Base-by-base conservation (phyloP, 345 rosid genomes). In the Pistacia integerrima region DNA sequence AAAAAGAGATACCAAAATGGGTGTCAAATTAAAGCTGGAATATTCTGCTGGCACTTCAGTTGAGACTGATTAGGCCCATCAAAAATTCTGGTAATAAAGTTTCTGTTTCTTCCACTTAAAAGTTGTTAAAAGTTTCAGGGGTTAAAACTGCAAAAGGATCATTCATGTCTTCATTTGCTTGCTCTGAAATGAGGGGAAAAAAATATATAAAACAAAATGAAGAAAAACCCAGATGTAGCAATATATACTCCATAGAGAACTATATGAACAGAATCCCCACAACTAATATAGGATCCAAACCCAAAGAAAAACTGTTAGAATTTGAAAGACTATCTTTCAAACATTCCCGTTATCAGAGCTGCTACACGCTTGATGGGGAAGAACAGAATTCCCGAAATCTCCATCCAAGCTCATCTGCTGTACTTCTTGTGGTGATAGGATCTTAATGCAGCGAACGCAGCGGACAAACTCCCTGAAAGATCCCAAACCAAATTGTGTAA, bases 381-480 rank as follows among this genome's bases (percentile, higher is more conserved):
- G 87, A 68, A 80, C 80, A 38, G 82, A 66, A 71, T 82, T 90
- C 51, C 89, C 89, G 22, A 88, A 83, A 72, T 87, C 93, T 71
- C 89, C 97, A 81, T 86, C 92, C 84, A 88, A 68, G 76, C 93
- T 89, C 96, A 89, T 89, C 77, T 91, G 93, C 76, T 87, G 91
- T n/a, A 88, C 97, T 84, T 91, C 97, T 62, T 87, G 94, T 38
- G 92, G 97, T 8, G 92, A 88, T 12, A 91, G 72, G 78, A 91
- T 91, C 87, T 88, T 91, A 75, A 90, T 88, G 83, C 78, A 84
- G 22, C 90, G 82, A 30, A 91, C 89, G 74, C 94, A 91, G 77
- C 76, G 87, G 74, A 90, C 94, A 77, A 91, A 91, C 82, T 90
- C 97, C 79, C 94, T 91, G 84, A 52, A 71, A 77, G 8, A 77